Base-by-base conservation (phyloP, 129 eudicot genomes). In the Flaveria robusta region DNA sequence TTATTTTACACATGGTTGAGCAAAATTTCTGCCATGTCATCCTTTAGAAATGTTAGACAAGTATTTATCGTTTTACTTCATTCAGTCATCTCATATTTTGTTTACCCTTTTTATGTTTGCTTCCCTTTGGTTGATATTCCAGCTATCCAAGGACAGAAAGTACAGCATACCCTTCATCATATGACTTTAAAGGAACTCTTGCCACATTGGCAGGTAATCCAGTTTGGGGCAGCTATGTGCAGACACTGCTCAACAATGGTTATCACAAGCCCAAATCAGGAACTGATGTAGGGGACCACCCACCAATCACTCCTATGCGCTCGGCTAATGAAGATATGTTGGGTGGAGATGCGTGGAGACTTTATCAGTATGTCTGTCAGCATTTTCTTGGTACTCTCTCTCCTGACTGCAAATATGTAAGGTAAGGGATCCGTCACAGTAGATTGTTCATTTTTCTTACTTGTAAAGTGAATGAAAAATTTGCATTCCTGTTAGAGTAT, bases 61-160 rank as follows among this genome's bases (percentile, higher is more conserved):
- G 10, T 14, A 27, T 13, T 65, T 69, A 23, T 68, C 18, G 16
- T 22, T 56, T 68, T 72, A 27, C 46, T 37, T 52, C 20, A 24
- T 58, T 69, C 54, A n/a, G 29, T 34, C 74, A 16, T 37, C 55
- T 60, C 16, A 7, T 9, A 9, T 22, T 60, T 41, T 10, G 9
- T 22, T n/a, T 68, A 42, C 59, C 65, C 55, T 49, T 71, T 46
- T 74, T 52, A 22, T 29, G 29, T 14, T 14, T 54, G 58, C 13
- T 76, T 78, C 63, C 47, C 22, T 18, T 6, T 65, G 68, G 60
- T 54, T 75, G 20, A 73, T 41, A 39, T 64, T 85, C 13, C 82
- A 92, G 98, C 81, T 92, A 92, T 88, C 98, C 98, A n/a, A 87
- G 98, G 1, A 92, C 98, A 11, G 98, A 92, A 81, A 92, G 98